Base-by-base conservation (phyloP, 306 rosid species). In the Lithocarpus polystachyus region DNA sequence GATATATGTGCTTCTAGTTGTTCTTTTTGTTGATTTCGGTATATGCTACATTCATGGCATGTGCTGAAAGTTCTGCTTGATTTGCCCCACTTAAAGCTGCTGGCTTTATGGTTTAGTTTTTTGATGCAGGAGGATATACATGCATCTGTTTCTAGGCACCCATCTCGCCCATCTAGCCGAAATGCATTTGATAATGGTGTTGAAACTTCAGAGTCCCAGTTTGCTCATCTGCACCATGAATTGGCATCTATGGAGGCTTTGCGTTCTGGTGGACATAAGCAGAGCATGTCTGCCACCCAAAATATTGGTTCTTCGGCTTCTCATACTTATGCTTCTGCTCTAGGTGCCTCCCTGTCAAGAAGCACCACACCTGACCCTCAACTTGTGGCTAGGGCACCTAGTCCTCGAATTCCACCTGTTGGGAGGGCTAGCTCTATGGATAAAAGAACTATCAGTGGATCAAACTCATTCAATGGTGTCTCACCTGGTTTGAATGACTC, bases 291-390 rank as follows among this genome's bases (percentile, higher is more conserved):
- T 86, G 85, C 86, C 8, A 81, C 78, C 64, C 94, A 88, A 80
- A 92, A 87, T 79, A 81, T 71, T 56, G 94, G 92, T 33, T 82
- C 76, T 0, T 89, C 84, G 51, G 54, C 92, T 83, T 90, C 99
- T 3, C 92, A 89, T 68, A 29, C 88, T 11, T 95, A 95, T 83
- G 99, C 99, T 77, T 94, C 99, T 57, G 99, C 84, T 13, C 76
- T 95, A 13, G 99, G 99, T 8, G 84, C 93, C 74, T 88, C 99
- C 71, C 72, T 93, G 84, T 95, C 99, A 59, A 80, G 98, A 85
- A 93, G 99, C 87, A 90, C 89, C 71, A 93, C 99, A 56, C 99
- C 99, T 51, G 99, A 95, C 81, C 93, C 98, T 6, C 99, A 93
- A 68, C 76, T 82, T 73, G 85, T 91, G 77, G 90, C 96, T 68